Evolutionary conservation across 1,284 basidiomycete genomes (phyloP), one percentile per base, ranked within the genome.

Genomic region (Malassezia yamatoensis): DNA sequence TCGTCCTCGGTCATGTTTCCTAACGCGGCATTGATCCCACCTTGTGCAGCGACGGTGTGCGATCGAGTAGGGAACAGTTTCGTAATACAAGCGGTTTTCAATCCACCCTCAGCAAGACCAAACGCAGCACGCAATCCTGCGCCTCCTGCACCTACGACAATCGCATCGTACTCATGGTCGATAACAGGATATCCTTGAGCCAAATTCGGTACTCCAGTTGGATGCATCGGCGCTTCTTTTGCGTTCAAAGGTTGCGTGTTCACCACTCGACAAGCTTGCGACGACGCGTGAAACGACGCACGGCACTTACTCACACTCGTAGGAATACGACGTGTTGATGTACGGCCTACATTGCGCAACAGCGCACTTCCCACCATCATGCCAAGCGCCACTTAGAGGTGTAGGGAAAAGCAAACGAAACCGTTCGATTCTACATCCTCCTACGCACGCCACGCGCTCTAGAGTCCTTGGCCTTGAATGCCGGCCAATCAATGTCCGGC

Each of bases 51-150:
- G 65, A 98, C 94, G 39, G 94, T 98, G 78, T 99, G 94, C 79
- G 87, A 90, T 77, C 94, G 84, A 29, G 94, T 98, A n/a, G 94
- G 94, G 82, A 98, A 98, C 21, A 98, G 83, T 79, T 98, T 98
- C 67, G 93, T 93, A 77, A 96, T 96, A 77, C 93, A 96, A 37
- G 76, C 76, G 18, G 77, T 98, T 77, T 96, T 98, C 78, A 96
- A 86, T 54, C 94, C 94, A 65, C 88, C 90, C 79, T 98, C 93
- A 64, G 94, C 94, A 45, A 99, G 84, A 80, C 94, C 94, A 78
- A 98, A 98, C 33, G 94, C 94, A 49, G 94, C 94, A 78, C 94
- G 85, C 65, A 98, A 82, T 80, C 94, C 94, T 54, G 94, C 90
- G 78, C 94, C 94, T 73, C 94, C 94, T 51, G 94, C 94, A 77